Conservation (phyloP, 2,329 filamentous ascomycete species). For the Exophiala xenobiotica region DNA sequence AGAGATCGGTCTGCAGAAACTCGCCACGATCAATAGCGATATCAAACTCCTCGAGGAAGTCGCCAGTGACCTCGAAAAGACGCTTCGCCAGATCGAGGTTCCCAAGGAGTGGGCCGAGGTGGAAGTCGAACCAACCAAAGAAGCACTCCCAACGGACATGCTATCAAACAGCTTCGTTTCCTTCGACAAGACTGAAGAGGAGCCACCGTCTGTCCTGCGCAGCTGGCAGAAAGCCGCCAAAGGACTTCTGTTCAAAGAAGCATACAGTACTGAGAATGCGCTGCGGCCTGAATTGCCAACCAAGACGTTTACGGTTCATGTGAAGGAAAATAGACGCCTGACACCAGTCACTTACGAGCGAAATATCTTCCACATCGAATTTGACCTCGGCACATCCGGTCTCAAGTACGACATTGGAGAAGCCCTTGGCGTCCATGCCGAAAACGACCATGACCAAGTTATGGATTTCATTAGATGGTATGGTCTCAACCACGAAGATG, state of each 20-base stretch:
- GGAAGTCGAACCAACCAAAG: slow-evolving; percentile 57
- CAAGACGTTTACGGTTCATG: slow-evolving; percentile 82
- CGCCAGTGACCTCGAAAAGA: slow-evolving; percentile 61
- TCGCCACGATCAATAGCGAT: slow-evolving; percentile 61
- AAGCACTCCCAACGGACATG: slow-evolving; percentile 62
- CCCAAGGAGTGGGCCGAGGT: slow-evolving; percentile 77
- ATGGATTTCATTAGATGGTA: slow-evolving; percentile 87
- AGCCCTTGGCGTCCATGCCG: slow-evolving; percentile 91
- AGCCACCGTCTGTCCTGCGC: slow-evolving; percentile 65
- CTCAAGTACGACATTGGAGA: slow-evolving; percentile 97
- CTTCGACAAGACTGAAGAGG: slow-evolving; percentile 73
- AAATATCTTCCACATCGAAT: slow-evolving; percentile 99
- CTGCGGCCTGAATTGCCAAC: slow-evolving; percentile 83
- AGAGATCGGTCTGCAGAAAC: slow-evolving; percentile 63
- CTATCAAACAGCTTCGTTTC: slow-evolving; percentile 77
- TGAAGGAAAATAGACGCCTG: slow-evolving; percentile 92
- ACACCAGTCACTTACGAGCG: slow-evolving; percentile 88
- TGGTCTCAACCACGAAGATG: slow-evolving; percentile 73
- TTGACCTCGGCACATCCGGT: slow-evolving; percentile 86
- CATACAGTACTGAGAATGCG: slow-evolving; percentile 69
- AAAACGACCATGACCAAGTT: slow-evolving; percentile 81
- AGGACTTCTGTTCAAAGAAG: slow-evolving; percentile 90
- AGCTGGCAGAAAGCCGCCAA: slow-evolving; percentile 85
- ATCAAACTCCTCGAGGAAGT: slow-evolving; percentile 63
- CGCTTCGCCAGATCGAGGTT: slow-evolving; percentile 71